Base-by-base conservation (phyloP, 2,329 filamentous ascomycete genomes). In the Chaetomium olivaceum region DNA sequence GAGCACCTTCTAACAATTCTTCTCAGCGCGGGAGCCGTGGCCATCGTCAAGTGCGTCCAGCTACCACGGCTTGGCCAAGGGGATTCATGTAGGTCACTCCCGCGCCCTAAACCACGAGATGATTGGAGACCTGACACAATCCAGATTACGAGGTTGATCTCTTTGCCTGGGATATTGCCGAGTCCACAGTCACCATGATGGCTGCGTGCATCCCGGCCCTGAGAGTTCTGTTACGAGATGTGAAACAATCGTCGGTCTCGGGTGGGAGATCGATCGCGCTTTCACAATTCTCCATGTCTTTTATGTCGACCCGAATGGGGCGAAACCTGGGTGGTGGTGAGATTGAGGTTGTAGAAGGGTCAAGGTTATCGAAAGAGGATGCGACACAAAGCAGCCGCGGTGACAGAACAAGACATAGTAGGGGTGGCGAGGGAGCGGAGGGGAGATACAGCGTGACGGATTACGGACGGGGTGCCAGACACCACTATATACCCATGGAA, bases 181-280 rank as follows among this genome's bases (percentile, higher is more conserved):
- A 61, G 27, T 51, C 58, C 43, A 39, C 46, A 19, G 58, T 52
- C 16, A 61, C 58, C 3, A 25, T 61, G 29, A 61, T 61, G 21
- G 58, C 58, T 6, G 58, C 58, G 2, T 61, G 58, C 31, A 61
- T 61, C 4, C 58, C 58, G 19, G 52, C 58, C n/a, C 58, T 61
- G 4, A 48, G 48, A n/a, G 48, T 61, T 27, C 19, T 60, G n/a
- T n/a, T 60, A 46, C 43, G 58, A 25, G 39, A 52, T 19, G 31
- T 25, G 7, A 52, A 43, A 5, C 39, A 43, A 43, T 43, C 39
- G 39, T 43, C 39, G 16, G 39, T 43, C 39, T 43, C 39, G 14
- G 39, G 39, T 5, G 39, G 39, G 39, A 43, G 39, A n/a, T 43
- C 39, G 6, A 43, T 43, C 39, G 39, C 39, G 39, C 39, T 43